Conservation (phyloP, 78 protist genomes). For the Pigoraptor vietnamica region DNA sequence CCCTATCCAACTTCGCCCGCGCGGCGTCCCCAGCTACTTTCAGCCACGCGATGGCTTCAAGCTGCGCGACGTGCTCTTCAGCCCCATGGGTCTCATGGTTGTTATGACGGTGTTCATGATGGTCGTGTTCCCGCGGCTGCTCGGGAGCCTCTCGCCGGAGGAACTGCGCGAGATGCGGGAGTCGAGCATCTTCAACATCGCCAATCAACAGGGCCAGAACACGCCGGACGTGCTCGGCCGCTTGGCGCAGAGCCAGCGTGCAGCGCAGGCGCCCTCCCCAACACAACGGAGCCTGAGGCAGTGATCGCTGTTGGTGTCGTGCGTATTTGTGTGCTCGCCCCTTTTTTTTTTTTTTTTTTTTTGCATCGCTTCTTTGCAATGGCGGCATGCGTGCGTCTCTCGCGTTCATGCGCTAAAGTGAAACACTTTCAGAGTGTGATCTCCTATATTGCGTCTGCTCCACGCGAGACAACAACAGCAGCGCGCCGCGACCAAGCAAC, state of each 20-base stretch:
- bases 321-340: too few relatives aligned
- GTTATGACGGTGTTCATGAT: not conserved
- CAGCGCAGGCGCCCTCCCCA: too few relatives aligned
- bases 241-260: too few relatives aligned
- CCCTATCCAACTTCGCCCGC: not conserved
- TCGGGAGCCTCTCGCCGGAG: not conserved
- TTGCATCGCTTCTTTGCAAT: too few relatives aligned
- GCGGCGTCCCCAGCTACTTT: not conserved
- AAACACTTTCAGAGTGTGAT: too few relatives aligned
- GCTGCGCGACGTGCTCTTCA: not conserved
- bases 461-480: too few relatives aligned
- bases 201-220: not conserved
- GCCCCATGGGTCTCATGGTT: not conserved
- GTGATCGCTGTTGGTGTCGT: too few relatives aligned
- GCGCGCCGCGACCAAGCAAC: not conserved
- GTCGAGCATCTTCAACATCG: not conserved
- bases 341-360: too few relatives aligned
- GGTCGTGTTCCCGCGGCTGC: not conserved
- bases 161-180: not conserved
- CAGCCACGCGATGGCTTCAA: not conserved
- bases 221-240: not conserved
- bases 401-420: too few relatives aligned
- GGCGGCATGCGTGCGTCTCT: too few relatives aligned
- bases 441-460: too few relatives aligned
- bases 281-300: too few relatives aligned